Conservation (phyloP, 2,329 filamentous ascomycete species). For the Hypoxylon sp. region DNA sequence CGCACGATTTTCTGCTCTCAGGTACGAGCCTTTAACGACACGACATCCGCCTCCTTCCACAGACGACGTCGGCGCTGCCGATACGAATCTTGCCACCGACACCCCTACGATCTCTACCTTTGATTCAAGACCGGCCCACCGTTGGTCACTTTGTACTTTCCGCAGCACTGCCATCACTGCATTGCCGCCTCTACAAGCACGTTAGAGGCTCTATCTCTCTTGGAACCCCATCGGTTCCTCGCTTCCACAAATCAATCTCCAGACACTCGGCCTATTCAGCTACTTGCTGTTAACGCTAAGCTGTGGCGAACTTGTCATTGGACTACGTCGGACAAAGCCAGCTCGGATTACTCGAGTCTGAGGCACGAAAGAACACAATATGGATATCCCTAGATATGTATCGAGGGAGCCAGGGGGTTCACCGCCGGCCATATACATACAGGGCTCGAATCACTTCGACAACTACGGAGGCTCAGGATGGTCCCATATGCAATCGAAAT, state of each 20-base stretch:
- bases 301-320: constrained; percentile 44
- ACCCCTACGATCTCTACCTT: constrained; percentile 37
- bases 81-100: constrained; percentile 45
- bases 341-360: constrained; percentile 27
- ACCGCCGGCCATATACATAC: constrained; percentile 51
- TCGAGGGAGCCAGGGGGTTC: constrained; percentile 50
- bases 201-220: constrained; percentile 38
- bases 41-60: constrained; percentile 28
- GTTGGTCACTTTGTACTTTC: constrained; percentile 22
- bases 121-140: constrained; percentile 29
- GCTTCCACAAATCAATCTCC: constrained; percentile 20
- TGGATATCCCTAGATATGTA: constrained; percentile 51
- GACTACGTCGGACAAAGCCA: constrained; percentile 34
- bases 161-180: constrained; percentile 31
- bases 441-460: constrained; percentile 46
- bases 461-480: constrained; percentile 44
- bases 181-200: constrained; percentile 30
- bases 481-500: constrained; percentile 46
- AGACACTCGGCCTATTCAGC: constrained; percentile 33
- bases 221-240: constrained; percentile 19
- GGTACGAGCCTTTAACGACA: constrained; percentile 31
- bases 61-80: constrained; percentile 43
- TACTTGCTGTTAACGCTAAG: constrained; percentile 24
- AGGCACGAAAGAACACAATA: constrained; percentile 31
- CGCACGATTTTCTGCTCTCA: constrained; percentile 31